These are phyloP conservation scores for Salix koriyanagi DNA, from an alignment of 345 rosid species.

Conservation along the genomic window DNA sequence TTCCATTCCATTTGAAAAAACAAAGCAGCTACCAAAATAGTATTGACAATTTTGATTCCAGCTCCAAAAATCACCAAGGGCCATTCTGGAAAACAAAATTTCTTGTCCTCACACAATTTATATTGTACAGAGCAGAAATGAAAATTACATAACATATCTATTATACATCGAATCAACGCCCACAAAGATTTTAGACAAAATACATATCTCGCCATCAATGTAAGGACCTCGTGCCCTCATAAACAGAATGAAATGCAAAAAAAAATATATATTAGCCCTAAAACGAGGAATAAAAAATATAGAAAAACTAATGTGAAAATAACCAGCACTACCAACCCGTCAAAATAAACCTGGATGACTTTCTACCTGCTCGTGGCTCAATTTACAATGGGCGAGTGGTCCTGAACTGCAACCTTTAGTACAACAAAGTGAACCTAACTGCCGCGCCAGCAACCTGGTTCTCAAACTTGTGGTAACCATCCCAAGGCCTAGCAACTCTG, in stretches of 20 bases:
- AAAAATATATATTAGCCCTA: slow-evolving; percentile 26
- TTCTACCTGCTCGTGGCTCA: slow-evolving; percentile 43
- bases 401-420: slow-evolving; percentile 23
- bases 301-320: slow-evolving; percentile 39
- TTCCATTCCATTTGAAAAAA: no score
- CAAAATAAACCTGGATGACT: slow-evolving; percentile 14
- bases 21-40: no score
- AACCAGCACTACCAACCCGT: slow-evolving; percentile 36
- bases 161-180: slow-evolving; percentile 45
- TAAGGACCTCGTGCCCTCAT: slow-evolving; percentile 20
- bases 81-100: slow-evolving; percentile 11
- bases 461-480: slow-evolving; percentile 31
- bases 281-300: slow-evolving; percentile 18
- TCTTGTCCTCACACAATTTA: slow-evolving; percentile 43
- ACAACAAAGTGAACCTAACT: slow-evolving; percentile 21
- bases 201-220: slow-evolving; percentile 32
- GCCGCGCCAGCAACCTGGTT: slow-evolving; percentile 27
- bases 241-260: background rate
- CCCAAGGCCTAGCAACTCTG: slow-evolving; percentile 25
- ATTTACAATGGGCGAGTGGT: slow-evolving; percentile 41
- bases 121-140: slow-evolving; percentile 28
- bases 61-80: background rate
- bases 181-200: slow-evolving; percentile 18
- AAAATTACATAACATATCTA: slow-evolving; percentile 44
- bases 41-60: background rate